Evolutionary conservation across 108 stramenopile genomes (phyloP).

Genomic region (Pelagomonas calceolata): DNA sequence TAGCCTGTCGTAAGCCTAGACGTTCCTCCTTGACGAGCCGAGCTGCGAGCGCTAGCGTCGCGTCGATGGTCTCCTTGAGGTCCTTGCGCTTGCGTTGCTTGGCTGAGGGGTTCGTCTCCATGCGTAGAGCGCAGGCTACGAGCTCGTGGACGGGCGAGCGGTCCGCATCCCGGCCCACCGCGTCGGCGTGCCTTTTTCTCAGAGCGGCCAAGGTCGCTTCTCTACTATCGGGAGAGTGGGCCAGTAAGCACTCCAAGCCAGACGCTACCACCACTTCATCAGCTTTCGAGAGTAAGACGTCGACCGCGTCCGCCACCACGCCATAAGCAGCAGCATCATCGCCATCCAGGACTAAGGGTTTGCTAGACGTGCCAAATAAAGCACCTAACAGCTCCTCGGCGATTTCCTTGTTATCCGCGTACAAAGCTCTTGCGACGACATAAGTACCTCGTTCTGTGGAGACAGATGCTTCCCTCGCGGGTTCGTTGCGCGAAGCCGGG

Average conservation of each 20-base stretch:
- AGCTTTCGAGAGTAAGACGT: neutral
- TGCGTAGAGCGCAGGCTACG: neutral
- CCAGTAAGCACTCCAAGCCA: neutral
- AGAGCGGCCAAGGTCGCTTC: neutral
- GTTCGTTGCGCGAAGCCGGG: neutral
- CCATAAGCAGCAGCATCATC: neutral
- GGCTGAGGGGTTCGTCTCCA: neutral
- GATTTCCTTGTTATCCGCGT: neutral
- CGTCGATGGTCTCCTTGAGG: neutral
- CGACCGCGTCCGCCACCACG: neutral
- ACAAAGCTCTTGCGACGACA: neutral
- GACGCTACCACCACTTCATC: neutral
- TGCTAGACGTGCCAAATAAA: neutral
- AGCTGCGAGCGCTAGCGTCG: neutral
- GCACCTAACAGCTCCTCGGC: neutral
- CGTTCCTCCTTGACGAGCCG: neutral
- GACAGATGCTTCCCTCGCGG: neutral
- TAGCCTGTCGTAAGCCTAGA: neutral
- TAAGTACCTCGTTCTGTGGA: neutral
- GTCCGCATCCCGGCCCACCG: neutral
- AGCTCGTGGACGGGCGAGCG: conserved; percentile 1
- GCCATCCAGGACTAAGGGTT: neutral
- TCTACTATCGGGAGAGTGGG: neutral
- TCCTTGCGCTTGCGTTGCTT: neutral
- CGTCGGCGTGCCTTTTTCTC: neutral